These are phyloP conservation scores for Candida anglica DNA, from an alignment of 805 yeast species.

Conservation along the genomic window DNA sequence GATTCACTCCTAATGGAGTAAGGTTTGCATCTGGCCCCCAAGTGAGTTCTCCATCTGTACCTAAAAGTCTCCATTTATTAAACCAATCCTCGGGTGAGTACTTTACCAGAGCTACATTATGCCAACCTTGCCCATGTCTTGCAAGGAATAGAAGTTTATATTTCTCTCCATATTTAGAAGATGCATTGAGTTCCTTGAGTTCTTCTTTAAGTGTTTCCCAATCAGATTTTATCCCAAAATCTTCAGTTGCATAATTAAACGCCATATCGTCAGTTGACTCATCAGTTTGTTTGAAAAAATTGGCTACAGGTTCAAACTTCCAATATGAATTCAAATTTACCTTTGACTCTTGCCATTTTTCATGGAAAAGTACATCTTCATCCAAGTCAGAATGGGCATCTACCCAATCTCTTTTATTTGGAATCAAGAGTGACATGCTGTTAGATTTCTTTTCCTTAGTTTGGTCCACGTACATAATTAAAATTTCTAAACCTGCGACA, in stretches of 20 bases:
- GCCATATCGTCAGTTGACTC: constrained; percentile 38
- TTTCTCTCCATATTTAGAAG: constrained; percentile 10
- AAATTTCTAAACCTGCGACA: no score
- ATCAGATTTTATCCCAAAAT: constrained; percentile 38
- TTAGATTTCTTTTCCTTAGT: constrained; percentile 3
- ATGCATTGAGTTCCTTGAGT: constrained; percentile 27
- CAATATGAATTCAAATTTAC: constrained; percentile 24
- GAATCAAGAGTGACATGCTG: constrained; percentile 27
- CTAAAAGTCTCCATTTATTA: constrained; percentile 44
- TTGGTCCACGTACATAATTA: no score
- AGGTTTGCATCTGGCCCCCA: constrained; percentile 61
- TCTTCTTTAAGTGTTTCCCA: constrained; percentile 33
- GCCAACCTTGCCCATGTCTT: constrained; percentile 67
- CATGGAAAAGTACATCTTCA: constrained; percentile 13
- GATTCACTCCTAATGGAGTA: constrained; percentile 49
- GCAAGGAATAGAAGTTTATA: constrained; percentile 50
- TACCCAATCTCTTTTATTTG: constrained; percentile 22
- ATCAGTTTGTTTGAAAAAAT: constrained; percentile 45
- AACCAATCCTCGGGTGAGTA: constrained; percentile 55
- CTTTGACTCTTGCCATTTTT: constrained; percentile 6
- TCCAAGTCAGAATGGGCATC: constrained; percentile 29
- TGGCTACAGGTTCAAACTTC: constrained; percentile 40
- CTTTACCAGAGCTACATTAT: constrained; percentile 47
- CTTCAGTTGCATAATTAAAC: constrained; percentile 40
- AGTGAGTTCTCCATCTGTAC: constrained; percentile 48